Evolutionary conservation across 2,329 filamentous ascomycete species (phyloP).

Genomic region (Gaeumannomyces sp.): DNA sequence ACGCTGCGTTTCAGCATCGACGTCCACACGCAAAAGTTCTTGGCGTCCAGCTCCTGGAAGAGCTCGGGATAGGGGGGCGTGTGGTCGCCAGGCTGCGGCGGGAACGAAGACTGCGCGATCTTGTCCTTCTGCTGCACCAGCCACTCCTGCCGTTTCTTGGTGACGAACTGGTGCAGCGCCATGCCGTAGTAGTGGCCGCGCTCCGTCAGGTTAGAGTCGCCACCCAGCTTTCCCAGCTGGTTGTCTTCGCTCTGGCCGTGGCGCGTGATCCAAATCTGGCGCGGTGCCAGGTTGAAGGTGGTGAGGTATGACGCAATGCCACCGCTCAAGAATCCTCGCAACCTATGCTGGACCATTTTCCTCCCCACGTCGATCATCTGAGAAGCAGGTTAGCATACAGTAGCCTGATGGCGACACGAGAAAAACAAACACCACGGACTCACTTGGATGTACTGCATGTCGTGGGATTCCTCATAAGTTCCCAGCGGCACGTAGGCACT

Average conservation of each 20-base stretch:
- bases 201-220: constrained; percentile 77
- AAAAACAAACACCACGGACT: constrained; percentile 12
- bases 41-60: constrained; percentile 62
- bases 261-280: constrained; percentile 96
- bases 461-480: constrained; percentile 80
- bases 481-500: constrained; percentile 90
- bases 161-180: constrained; percentile 78
- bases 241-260: constrained; percentile 93
- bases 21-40: constrained; percentile 97
- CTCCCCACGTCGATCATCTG: constrained; percentile 94
- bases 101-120: constrained; percentile 70
- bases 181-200: constrained; percentile 74
- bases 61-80: constrained; percentile 93
- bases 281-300: constrained; percentile 91
- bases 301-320: constrained; percentile 92
- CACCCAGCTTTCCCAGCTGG: constrained; percentile 79
- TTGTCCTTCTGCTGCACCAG: constrained; percentile 75
- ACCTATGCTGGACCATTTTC: constrained; percentile 85
- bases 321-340: constrained; percentile 85
- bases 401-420: not conserved
- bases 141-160: constrained; percentile 74
- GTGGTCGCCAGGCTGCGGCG: constrained; percentile 83
- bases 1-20: constrained; percentile 91
- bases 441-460: constrained; percentile 87
- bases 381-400: constrained; percentile 19